These are phyloP conservation scores for Alternaria angustiovoidea DNA, from an alignment of 2,329 filamentous ascomycete genomes.

Conservation along the genomic window DNA sequence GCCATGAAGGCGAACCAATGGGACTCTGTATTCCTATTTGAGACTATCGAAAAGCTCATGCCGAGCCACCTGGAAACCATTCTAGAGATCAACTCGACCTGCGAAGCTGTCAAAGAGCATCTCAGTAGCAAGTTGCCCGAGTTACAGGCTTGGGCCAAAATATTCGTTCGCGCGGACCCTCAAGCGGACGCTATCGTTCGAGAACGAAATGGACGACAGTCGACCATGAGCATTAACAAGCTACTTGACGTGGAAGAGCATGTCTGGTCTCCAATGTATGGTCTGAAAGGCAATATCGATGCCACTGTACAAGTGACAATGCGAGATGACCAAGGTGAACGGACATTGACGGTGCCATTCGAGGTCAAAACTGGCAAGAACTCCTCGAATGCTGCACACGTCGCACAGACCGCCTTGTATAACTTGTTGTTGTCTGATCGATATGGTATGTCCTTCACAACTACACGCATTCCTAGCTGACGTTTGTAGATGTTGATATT, in stretches of 20 bases:
- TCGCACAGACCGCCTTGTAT: constrained; percentile 93
- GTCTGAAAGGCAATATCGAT: constrained; percentile 96
- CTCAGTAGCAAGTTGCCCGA: constrained; percentile 83
- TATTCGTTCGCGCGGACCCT: constrained; percentile 78
- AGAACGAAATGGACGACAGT: constrained; percentile 78
- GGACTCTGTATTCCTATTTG: constrained; percentile 72
- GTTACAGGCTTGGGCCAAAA: constrained; percentile 80
- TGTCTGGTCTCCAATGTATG: constrained; percentile 97
- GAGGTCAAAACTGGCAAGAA: constrained; percentile 94
- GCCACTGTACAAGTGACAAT: constrained; percentile 91
- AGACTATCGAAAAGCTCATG: constrained; percentile 73
- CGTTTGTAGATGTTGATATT: constrained; percentile 76
- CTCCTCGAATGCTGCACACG: constrained; percentile 78
- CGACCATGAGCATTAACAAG: constrained; percentile 87
- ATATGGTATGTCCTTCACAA: constrained; percentile 65
- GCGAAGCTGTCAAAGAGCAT: constrained; percentile 77
- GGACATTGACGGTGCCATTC: constrained; percentile 85
- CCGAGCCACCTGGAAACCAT: constrained; percentile 84
- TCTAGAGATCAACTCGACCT: constrained; percentile 82
- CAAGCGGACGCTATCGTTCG: constrained; percentile 77
- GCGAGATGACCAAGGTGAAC: constrained; percentile 70
- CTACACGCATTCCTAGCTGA: constrained; percentile 19
- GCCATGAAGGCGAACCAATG: constrained; percentile 84
- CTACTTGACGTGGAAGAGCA: constrained; percentile 97
- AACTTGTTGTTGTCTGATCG: constrained; percentile 91